Conservation (phyloP, 345 rosid genomes). For the Rhodamnia argentea region DNA sequence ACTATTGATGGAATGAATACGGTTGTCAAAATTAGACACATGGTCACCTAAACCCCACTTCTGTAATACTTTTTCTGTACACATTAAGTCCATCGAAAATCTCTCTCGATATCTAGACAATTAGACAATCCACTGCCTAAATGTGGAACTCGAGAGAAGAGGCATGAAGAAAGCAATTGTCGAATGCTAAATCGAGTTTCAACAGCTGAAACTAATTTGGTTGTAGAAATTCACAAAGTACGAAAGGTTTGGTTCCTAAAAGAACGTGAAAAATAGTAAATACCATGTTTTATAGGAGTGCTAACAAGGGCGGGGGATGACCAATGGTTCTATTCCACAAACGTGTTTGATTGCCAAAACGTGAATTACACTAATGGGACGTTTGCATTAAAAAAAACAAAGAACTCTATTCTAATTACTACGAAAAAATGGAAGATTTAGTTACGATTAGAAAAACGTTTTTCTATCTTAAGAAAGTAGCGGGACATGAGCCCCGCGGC, state of each 20-base stretch:
- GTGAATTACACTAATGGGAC: too few relatives aligned
- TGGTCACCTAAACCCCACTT: background rate
- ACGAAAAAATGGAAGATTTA: too few relatives aligned
- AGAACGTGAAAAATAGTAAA: background rate
- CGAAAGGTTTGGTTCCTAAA: background rate
- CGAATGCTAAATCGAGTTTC: background rate
- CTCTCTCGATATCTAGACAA: background rate
- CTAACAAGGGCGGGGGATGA: background rate
- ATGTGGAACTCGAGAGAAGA: background rate
- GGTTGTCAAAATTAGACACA: background rate
- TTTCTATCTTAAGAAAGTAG: background rate
- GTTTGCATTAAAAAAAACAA: too few relatives aligned
- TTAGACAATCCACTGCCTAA: background rate
- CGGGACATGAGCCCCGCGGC: background rate
- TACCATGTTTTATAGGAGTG: background rate
- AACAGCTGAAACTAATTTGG: background rate
- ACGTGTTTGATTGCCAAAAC: too few relatives aligned
- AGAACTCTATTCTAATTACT: too few relatives aligned
- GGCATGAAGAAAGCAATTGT: background rate
- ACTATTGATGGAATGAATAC: background rate
- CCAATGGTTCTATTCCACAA: background rate
- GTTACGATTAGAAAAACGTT: too few relatives aligned
- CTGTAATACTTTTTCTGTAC: background rate
- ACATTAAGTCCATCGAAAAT: background rate
- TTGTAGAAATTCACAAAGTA: background rate